Evolutionary conservation across 2,329 filamentous ascomycete genomes (phyloP), one percentile per base, ranked within the genome.

Genomic region (Hypomyces rosellus): DNA sequence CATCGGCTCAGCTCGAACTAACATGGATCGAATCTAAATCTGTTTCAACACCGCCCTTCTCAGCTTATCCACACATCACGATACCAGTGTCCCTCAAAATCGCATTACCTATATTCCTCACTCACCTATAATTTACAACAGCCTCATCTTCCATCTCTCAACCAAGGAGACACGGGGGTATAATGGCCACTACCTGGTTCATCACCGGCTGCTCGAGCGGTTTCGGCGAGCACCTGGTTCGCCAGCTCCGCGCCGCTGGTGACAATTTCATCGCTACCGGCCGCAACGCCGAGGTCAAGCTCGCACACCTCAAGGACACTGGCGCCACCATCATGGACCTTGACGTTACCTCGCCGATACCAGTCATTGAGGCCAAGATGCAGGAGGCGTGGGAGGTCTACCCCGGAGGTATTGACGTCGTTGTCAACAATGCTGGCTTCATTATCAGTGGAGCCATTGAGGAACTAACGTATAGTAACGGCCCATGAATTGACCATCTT

Each of bases 131-230:
- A 5, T 5, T 3, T 20, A 5, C 20, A 20, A 20, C 20, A 5
- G 5, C 20, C 5, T 20, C 20, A 20, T 20, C 20, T 20, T 5
- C 20, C 20, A 20, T 5, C 20, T 5, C 20, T 20, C 20, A 5
- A 20, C 5, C 3, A 20, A 20, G 20, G 20, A 20, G 20, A 20
- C 5, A 20, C 20, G 20, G 20, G 3, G 20, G 20, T 5, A 20
- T 20, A 3, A 20, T 20, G 20, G 3, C 20, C 20, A 20, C 20
- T 5, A 68, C 64, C 1, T 71, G 66, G 67, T 38, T 74, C 14
- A 67, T 74, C 37, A 74, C 72, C 1, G 71, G 70, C 42, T 71
- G 68, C 55, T 72, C 70, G 8, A 72, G 66, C 45, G 71, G 70
- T 16, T 73, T 74, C 36, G 72, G 71, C 13, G 61, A 67, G 36